Conservation (phyloP, 495 filamentous ascomycete species). For the Staphylotrichum longicolle region DNA sequence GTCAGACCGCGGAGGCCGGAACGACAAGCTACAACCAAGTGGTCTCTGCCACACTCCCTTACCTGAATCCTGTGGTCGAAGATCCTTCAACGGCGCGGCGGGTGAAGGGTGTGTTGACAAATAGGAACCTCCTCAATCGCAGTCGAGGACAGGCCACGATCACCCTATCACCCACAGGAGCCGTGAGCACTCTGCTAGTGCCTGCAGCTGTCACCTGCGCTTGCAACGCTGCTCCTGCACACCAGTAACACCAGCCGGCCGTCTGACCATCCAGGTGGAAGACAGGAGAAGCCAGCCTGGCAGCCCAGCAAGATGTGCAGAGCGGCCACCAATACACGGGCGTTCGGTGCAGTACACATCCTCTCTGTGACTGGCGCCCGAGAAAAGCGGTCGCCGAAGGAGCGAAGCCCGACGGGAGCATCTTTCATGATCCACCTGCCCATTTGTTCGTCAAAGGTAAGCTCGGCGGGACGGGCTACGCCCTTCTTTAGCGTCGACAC, state of each 20-base stretch:
- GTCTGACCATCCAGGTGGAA: slow-evolving; percentile 15
- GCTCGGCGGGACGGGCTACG: too few species aligned
- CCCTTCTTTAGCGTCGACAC: too few species aligned
- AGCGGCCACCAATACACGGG: not conserved
- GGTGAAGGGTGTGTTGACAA: not conserved
- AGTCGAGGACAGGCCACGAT: not conserved
- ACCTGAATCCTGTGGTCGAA: too few species aligned
- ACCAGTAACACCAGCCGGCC: not conserved
- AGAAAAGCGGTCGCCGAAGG: not conserved
- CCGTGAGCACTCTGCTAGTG: not conserved
- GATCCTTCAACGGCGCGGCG: too few species aligned
- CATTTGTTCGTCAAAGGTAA: too few species aligned
- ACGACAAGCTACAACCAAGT: too few species aligned
- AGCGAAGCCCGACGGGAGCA: not conserved
- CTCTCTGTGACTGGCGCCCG: not conserved
- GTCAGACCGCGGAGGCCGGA: too few species aligned
- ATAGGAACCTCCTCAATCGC: not conserved
- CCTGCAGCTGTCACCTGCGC: slow-evolving; percentile 6
- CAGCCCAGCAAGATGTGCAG: slow-evolving; percentile 14
- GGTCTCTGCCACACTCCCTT: too few species aligned
- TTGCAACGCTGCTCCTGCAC: not conserved
- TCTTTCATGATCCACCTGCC: too few species aligned
- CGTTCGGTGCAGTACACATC: not conserved
- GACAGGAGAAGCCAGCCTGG: slow-evolving; percentile 3
- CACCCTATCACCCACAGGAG: too few species aligned